These are phyloP conservation scores for Salvia miltiorrhiza DNA, from an alignment of 257 asterid species.

Conservation along the genomic window DNA sequence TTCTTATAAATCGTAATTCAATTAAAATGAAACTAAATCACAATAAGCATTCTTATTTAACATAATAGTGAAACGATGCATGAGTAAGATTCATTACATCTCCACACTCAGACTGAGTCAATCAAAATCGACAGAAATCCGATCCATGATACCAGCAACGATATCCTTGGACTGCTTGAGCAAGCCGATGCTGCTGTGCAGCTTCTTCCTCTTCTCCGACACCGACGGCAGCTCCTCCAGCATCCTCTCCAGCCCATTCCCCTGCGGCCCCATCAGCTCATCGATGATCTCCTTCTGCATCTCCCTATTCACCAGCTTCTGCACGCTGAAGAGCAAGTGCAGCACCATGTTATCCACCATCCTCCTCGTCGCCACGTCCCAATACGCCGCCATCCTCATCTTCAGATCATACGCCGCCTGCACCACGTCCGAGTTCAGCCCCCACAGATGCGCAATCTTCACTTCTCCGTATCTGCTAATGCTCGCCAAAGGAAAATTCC, in stretches of 20 bases:
- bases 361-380: slow-evolving; percentile 35
- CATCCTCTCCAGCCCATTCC: slow-evolving; percentile 34
- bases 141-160: too few relatives aligned
- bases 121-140: too few relatives aligned
- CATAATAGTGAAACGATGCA: too few relatives aligned
- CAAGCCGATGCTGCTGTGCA: slow-evolving; percentile 30
- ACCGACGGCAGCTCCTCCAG: slow-evolving; percentile 35
- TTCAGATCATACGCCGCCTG: slow-evolving; percentile 33
- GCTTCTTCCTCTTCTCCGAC: slow-evolving; percentile 28
- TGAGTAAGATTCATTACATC: too few relatives aligned
- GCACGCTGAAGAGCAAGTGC: slow-evolving; percentile 26
- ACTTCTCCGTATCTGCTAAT: background rate
- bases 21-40: too few relatives aligned
- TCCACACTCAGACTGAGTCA: too few relatives aligned
- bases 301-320: slow-evolving; percentile 31
- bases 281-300: slow-evolving; percentile 24
- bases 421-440: background rate
- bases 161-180: slow-evolving; percentile 39
- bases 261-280: slow-evolving; percentile 31
- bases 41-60: too few relatives aligned
- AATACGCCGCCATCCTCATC: slow-evolving; percentile 34
- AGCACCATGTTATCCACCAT: slow-evolving; percentile 37
- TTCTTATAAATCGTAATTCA: too few relatives aligned
- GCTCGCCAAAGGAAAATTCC: background rate
- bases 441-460: background rate